Conservation (phyloP, 1,139 yeast species). For the Debaryomycetaceae sp. region DNA sequence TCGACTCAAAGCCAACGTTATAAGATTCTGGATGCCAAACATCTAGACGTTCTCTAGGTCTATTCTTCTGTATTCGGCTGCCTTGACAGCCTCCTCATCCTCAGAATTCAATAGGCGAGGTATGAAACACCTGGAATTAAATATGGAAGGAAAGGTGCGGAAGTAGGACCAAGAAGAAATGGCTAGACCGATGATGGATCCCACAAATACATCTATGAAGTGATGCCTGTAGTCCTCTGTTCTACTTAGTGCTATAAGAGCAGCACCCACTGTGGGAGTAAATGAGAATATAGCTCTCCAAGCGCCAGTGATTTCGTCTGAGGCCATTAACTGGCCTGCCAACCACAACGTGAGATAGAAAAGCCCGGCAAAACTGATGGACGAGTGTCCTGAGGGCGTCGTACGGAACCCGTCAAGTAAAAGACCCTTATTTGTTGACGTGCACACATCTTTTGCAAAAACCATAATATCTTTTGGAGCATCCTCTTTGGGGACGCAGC, state of each 20-base stretch:
- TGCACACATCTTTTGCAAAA: conserved; percentile 59
- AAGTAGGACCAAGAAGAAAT: conserved; percentile 39
- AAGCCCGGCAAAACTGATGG: conserved; percentile 63
- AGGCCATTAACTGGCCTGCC: conserved; percentile 53
- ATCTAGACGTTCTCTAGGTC: not conserved
- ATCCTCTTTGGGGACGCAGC: conserved; percentile 59
- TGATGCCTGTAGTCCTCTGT: conserved; percentile 82
- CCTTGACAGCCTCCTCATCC: conserved; percentile 12
- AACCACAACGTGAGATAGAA: conserved; percentile 64
- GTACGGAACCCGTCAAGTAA: conserved; percentile 71
- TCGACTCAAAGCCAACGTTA: not conserved
- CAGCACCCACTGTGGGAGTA: conserved; percentile 52
- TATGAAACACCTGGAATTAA: conserved; percentile 16
- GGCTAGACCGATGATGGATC: conserved; percentile 50
- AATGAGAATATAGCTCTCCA: conserved; percentile 49
- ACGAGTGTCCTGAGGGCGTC: conserved; percentile 78
- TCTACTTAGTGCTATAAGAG: conserved; percentile 64
- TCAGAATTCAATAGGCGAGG: conserved; percentile 10
- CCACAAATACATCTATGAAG: conserved; percentile 63
- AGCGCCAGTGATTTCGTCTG: conserved; percentile 40
- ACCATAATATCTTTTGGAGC: conserved; percentile 48
- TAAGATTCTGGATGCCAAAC: not conserved
- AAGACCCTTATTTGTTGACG: conserved; percentile 39
- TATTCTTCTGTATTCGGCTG: not conserved
- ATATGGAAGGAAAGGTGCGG: conserved; percentile 31